Conservation (phyloP, 2,329 filamentous ascomycete species). For the Ploettnerulaceae sp. region DNA sequence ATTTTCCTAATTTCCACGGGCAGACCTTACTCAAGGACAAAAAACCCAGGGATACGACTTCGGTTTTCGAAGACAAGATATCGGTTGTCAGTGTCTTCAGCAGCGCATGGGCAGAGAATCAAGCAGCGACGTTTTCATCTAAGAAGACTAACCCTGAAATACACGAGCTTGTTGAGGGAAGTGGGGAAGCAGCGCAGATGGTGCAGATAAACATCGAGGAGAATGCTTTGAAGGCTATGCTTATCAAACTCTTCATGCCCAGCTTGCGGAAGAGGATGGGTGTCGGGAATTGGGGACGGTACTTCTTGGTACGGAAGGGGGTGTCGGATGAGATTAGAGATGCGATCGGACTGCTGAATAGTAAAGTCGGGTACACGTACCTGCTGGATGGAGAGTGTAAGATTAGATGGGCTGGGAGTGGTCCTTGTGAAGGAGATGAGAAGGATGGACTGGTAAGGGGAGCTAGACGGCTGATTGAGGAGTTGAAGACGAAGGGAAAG, state of each 20-base stretch:
- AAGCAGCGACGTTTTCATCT: slow-evolving; percentile 68
- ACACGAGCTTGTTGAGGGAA: slow-evolving; percentile 52
- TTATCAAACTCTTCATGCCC: slow-evolving; percentile 53
- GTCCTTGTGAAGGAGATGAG: slow-evolving; percentile 60
- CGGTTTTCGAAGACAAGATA: slow-evolving; percentile 65
- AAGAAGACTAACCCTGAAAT: slow-evolving; percentile 63
- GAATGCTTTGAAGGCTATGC: slow-evolving; percentile 61
- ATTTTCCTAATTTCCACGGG: slow-evolving; percentile 89
- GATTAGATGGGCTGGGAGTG: slow-evolving; percentile 92
- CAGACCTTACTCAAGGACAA: slow-evolving; percentile 62
- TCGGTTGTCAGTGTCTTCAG: slow-evolving; percentile 79
- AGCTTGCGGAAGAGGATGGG: slow-evolving; percentile 47
- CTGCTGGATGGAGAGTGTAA: slow-evolving; percentile 81
- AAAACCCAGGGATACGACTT: slow-evolving; percentile 64
- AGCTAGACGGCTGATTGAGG: slow-evolving; percentile 56
- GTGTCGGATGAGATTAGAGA: slow-evolving; percentile 58
- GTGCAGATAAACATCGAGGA: slow-evolving; percentile 89
- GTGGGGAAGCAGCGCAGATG: slow-evolving; percentile 58
- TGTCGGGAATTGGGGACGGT: slow-evolving; percentile 51
- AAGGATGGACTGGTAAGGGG: slow-evolving; percentile 61
- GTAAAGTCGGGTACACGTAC: slow-evolving; percentile 83
- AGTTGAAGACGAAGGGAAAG: slow-evolving; percentile 39
- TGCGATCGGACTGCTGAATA: slow-evolving; percentile 70
- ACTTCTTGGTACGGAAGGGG: slow-evolving; percentile 56
- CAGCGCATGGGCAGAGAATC: slow-evolving; percentile 78